phyloP scores from a whole-genome alignment of 495 filamentous ascomycete species.

The Penicillium steckii region DNA sequence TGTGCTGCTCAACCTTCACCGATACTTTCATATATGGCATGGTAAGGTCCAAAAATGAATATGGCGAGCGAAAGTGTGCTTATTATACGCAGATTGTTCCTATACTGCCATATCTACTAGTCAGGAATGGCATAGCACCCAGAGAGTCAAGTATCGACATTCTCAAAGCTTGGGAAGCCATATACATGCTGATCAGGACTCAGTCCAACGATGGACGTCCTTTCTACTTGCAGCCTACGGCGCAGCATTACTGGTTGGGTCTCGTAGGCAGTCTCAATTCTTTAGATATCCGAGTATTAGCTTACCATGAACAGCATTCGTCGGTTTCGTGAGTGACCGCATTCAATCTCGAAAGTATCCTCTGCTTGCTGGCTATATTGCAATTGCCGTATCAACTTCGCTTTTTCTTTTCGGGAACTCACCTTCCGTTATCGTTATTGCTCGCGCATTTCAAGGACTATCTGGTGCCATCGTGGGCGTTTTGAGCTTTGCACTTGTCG shows the following conservation, averaged over 20 bases:
- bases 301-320: background rate
- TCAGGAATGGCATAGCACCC: background rate
- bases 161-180: background rate
- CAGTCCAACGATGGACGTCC: slow-evolving; percentile 9
- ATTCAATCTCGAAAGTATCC: slow-evolving; percentile 4
- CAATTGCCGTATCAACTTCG: slow-evolving; percentile 1
- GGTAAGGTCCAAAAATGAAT: background rate
- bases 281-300: background rate
- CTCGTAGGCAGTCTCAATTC: background rate
- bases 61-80: background rate
- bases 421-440: background rate
- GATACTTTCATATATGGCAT: slow-evolving; percentile 11
- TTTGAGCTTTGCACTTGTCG: slow-evolving; percentile 7
- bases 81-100: slow-evolving; percentile 1
- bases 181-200: background rate
- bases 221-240: slow-evolving; percentile 2
- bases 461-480: slow-evolving; percentile 10
- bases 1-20: slow-evolving; percentile 4
- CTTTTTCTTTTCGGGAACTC: background rate
- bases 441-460: slow-evolving; percentile 4
- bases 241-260: slow-evolving; percentile 2
- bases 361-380: slow-evolving; percentile 1
- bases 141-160: background rate
- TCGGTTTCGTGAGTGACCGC: slow-evolving; percentile 4
- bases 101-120: slow-evolving; percentile 2